Conservation (phyloP, 805 yeast species). For the Yarrowia divulgata region DNA sequence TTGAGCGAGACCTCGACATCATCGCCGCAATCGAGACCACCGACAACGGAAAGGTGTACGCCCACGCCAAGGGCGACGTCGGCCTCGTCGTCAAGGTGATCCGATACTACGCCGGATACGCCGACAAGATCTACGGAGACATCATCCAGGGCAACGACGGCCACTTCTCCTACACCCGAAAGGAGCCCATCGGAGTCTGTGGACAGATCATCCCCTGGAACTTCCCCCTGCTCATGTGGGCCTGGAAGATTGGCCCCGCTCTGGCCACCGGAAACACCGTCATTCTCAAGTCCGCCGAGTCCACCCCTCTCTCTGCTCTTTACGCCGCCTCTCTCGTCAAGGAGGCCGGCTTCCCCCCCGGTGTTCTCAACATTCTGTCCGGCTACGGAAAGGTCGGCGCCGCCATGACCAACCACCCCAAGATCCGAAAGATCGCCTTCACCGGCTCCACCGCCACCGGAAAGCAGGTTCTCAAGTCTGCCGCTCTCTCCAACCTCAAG, state of each 20-base stretch:
- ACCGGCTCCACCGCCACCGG: slow-evolving; percentile 95
- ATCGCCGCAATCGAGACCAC: slow-evolving; percentile 83
- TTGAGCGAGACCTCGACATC: slow-evolving; percentile 74
- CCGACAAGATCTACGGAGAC: slow-evolving; percentile 64
- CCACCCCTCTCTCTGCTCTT: slow-evolving; percentile 75
- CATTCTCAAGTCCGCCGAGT: slow-evolving; percentile 76
- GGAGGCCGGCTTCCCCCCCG: slow-evolving; percentile 78
- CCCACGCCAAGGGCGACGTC: slow-evolving; percentile 56
- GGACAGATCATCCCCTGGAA: slow-evolving; percentile 79
- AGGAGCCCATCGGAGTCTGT: slow-evolving; percentile 71
- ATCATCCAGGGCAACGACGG: slow-evolving; percentile 65
- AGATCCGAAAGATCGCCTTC: slow-evolving; percentile 85
- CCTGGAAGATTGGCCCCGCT: slow-evolving; percentile 86
- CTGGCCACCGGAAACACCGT: slow-evolving; percentile 79
- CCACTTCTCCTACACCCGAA: slow-evolving; percentile 71
- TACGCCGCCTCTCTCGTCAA: slow-evolving; percentile 63
- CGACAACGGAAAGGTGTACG: slow-evolving; percentile 83
- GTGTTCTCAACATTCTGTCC: slow-evolving; percentile 73
- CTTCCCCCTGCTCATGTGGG: slow-evolving; percentile 72
- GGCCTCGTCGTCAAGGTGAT: slow-evolving; percentile 62
- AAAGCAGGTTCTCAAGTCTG: slow-evolving; percentile 74
- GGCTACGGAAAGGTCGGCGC: slow-evolving; percentile 76
- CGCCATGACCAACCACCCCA: slow-evolving; percentile 66
- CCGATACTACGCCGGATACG: slow-evolving; percentile 76
- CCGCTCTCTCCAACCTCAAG: slow-evolving; percentile 75